Evolutionary conservation across 495 filamentous ascomycete species (phyloP), one percentile per base, ranked within the genome.

Genomic region (Apiosordaria backusii): DNA sequence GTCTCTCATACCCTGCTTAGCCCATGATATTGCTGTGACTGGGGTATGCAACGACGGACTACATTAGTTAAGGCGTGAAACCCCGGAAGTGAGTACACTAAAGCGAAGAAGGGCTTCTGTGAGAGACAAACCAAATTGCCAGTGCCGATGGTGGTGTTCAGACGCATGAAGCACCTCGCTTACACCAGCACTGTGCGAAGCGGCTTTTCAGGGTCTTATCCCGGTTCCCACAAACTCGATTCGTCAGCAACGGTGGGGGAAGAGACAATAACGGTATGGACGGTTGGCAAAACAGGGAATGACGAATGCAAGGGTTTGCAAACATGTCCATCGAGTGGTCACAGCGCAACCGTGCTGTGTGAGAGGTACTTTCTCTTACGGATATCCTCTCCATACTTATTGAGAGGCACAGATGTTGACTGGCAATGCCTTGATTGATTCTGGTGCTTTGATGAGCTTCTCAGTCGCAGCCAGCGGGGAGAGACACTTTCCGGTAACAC

Each of bases 211-310:
- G 52, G 52, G 52, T 55, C 52, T 23, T 55, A 55, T 55, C 52
- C 52, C 52, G 52, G 52, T 23, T 23, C 52, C 22, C 52, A 9
- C n/a, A n/a, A n/a, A 4, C 7, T 23, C 22, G 5, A 55, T 55
- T 55, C 52, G 52, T 55, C 52, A 55, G 52, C 52, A n/a, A n/a
- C 19, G 52, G 52, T 21, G 4, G 52, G 52, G 52, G 52, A 15
- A 45, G 35, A 45, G 35, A 45, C 35, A 45, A n/a, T 15, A 45
- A 45, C 35, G 35, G 35, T 45, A 15, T 55, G 19, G 52, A 55
- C 52, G 52, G 52, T 55, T 55, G 52, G 52, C 52, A 55, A 55
- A 55, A 55, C 52, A 55, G 52, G 52, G 52, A 55, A 55, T 13
- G 35, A 45, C 35, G 9, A 45, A 7, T 45, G 35, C 35, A 45